A percentile compares a stretch with the other conserved stretches of the same genome.
These are phyloP conservation scores for Lecanoromycetidae sp. DNA, from an alignment of 2,329 filamentous ascomycete genomes.

Conservation along the genomic window DNA sequence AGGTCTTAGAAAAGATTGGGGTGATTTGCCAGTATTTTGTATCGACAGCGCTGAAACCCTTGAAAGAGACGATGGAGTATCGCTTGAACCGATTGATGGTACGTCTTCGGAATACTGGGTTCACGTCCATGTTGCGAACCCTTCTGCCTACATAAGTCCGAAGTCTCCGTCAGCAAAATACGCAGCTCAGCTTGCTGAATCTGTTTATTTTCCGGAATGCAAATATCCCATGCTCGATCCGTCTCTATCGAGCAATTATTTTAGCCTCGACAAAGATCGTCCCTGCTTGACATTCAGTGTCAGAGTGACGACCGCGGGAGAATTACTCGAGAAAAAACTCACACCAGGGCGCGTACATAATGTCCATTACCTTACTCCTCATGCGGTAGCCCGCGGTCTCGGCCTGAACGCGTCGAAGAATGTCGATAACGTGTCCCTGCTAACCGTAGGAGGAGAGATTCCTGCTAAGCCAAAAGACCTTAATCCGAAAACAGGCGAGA, in stretches of 20 bases:
- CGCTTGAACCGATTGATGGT: constrained; percentile 39
- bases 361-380: constrained; percentile 41
- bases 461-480: neutral
- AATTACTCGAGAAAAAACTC: constrained; percentile 43
- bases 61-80: constrained; percentile 53
- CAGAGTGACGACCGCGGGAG: constrained; percentile 39
- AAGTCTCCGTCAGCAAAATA: constrained; percentile 42
- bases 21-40: constrained; percentile 45
- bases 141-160: constrained; percentile 47
- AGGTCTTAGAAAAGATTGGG: constrained; percentile 46
- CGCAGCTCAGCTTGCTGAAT: constrained; percentile 42
- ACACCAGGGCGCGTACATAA: constrained; percentile 43
- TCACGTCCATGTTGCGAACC: constrained; percentile 52
- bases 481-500: neutral
- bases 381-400: constrained; percentile 23
- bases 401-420: neutral
- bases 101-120: constrained; percentile 42
- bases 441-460: constrained; percentile 27
- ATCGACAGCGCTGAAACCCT: constrained; percentile 43
- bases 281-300: constrained; percentile 51
- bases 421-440: neutral
- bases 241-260: constrained; percentile 36
- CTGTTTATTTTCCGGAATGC: constrained; percentile 42
- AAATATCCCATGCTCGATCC: constrained; percentile 46
- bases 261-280: constrained; percentile 42